Conservation (phyloP, 371 early-diverging fungal species). For the Apophysomyces sp. region DNA sequence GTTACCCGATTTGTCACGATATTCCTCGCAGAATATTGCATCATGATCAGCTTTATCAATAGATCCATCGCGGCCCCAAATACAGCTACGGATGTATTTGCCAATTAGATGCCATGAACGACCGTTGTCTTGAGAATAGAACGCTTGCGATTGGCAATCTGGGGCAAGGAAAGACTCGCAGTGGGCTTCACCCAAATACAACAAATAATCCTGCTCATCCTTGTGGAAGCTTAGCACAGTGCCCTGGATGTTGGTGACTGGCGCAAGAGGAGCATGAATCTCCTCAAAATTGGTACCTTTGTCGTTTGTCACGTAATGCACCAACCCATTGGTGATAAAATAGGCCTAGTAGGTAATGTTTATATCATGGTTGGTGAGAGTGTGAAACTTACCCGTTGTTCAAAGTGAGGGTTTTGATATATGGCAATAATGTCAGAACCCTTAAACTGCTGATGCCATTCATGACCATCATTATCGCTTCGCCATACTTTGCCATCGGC, state of each 20-base stretch:
- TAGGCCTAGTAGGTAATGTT: conserved; percentile 48
- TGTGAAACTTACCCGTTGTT: conserved; percentile 44
- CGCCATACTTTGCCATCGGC: conserved; percentile 54
- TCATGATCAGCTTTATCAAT: conserved; percentile 52
- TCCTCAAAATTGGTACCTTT: conserved; percentile 62
- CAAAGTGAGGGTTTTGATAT: conserved; percentile 70
- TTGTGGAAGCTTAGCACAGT: conserved; percentile 83
- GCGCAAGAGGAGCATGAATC: conserved; percentile 56
- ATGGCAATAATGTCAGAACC: conserved; percentile 48
- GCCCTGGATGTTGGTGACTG: conserved; percentile 48
- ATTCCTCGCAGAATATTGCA: conserved; percentile 72
- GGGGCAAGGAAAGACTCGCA: conserved; percentile 42
- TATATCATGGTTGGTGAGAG: background rate
- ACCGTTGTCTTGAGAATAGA: conserved; percentile 72
- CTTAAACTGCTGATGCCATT: conserved; percentile 60
- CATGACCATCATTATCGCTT: conserved; percentile 75
- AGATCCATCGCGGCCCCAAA: conserved; percentile 68
- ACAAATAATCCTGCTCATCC: conserved; percentile 68
- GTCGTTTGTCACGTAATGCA: conserved; percentile 70
- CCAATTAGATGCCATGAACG: conserved; percentile 68
- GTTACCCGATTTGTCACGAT: conserved; percentile 58
- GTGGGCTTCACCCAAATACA: conserved; percentile 68
- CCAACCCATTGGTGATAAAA: conserved; percentile 63
- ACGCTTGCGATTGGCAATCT: conserved; percentile 73
- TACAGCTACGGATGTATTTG: conserved; percentile 73